These are phyloP conservation scores for Cicer judaicum DNA, from an alignment of 306 rosid genomes.

Conservation along the genomic window DNA sequence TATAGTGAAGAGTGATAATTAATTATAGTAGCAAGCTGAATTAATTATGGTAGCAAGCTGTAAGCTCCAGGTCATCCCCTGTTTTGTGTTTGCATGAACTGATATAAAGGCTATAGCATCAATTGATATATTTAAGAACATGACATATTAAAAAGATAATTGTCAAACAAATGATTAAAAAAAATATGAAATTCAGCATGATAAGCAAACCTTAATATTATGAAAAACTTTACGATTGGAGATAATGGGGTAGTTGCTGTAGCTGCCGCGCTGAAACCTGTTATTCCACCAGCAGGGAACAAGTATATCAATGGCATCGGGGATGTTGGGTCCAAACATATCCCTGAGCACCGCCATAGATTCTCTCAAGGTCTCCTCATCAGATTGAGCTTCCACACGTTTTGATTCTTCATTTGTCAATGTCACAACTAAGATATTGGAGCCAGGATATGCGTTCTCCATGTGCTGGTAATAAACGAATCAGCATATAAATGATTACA, in stretches of 20 bases:
- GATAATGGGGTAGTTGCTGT: slow-evolving; percentile 86
- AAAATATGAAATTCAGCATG: not conserved
- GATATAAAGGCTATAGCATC: slow-evolving; percentile 25
- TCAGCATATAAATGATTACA: slow-evolving; percentile 49
- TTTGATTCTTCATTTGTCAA: slow-evolving; percentile 92
- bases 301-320: slow-evolving; percentile 79
- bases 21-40: slow-evolving; percentile 37
- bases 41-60: slow-evolving; percentile 15
- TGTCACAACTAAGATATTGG: slow-evolving; percentile 94
- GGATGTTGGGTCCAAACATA: slow-evolving; percentile 84
- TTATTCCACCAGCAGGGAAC: slow-evolving; percentile 95
- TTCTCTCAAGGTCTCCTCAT: slow-evolving; percentile 75
- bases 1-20: not conserved
- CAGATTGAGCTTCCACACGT: slow-evolving; percentile 90
- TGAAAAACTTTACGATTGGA: slow-evolving; percentile 60
- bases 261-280: slow-evolving; percentile 94
- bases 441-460: slow-evolving; percentile 96
- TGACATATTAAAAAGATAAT: slow-evolving; percentile 8
- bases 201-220: slow-evolving; percentile 68
- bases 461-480: slow-evolving; percentile 80
- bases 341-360: slow-evolving; percentile 87
- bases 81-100: slow-evolving; percentile 40
- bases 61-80: slow-evolving; percentile 42
- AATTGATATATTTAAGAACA: slow-evolving; percentile 21
- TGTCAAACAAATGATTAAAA: slow-evolving; percentile 27